Evolutionary conservation across 805 yeast genomes (phyloP), one percentile per base, ranked within the genome.

Genomic region (Yamadazyma insecticola): DNA sequence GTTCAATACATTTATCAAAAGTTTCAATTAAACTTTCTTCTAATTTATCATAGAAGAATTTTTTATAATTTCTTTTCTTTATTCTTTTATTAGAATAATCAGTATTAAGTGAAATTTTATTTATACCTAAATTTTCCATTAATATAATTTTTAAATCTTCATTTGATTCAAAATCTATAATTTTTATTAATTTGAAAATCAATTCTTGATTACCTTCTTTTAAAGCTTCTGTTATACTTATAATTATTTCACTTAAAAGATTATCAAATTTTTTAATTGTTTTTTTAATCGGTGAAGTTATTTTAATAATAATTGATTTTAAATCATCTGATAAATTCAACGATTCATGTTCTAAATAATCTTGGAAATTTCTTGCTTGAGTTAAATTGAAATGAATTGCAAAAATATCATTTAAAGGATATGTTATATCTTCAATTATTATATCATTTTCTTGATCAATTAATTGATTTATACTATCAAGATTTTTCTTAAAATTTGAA

Each of bases 101-200:
- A 10, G 48, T 29, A 7, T 50, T 48, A 5, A 36, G 19, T 3
- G 30, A 35, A 13, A 46, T 45, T 3, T 40, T 24, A 9, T 44
- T 33, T 17, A 63, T 44, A 16, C 51, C 47, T 35, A 60, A 48
- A 29, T 55, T 55, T 31, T 45, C 33, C 37, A 33, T 70, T 60
- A 57, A 48, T 26, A 32, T 38, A 29, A 40, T 46, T 44, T 79
- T 77, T 38, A 78, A 54, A 48, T 92, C 98, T 48, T 85, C 87
- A 17, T 72, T 65, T 42, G 82, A 85, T 55, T 92, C 98, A 41
- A 63, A 69, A 41, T 88, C 94, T 25, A 92, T 67, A 12, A 92
- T 74, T 42, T 86, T 83, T 24, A 87, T 78, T 28, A 83, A 53
- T 32, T 89, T 76, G 22, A 79, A 78, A 1, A 85, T 77, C 41